phyloP scores from a whole-genome alignment of 768 basidiomycete species.

The Tremella mesenterica region DNA sequence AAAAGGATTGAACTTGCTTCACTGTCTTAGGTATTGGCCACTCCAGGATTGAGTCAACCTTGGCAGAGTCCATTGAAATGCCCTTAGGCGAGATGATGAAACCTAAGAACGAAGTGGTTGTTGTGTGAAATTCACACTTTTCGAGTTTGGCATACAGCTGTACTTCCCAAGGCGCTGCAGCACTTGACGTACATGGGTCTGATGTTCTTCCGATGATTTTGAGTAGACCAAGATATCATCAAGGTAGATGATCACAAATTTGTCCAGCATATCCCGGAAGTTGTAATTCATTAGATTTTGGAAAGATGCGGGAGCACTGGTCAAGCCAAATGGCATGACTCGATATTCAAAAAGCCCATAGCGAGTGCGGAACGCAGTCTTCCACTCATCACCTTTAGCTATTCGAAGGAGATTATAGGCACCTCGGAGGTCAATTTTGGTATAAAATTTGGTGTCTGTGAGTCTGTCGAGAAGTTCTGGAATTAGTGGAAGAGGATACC shows the following conservation, averaged over 20 bases:
- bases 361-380: too few species aligned
- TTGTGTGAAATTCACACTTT: conserved; percentile 25
- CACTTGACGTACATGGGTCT: conserved; percentile 6
- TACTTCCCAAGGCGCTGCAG: conserved; percentile 10
- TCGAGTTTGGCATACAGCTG: conserved; percentile 14
- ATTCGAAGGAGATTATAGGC: too few species aligned
- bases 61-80: conserved; percentile 46
- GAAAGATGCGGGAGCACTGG: too few species aligned
- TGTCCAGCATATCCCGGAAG: conserved; percentile 17
- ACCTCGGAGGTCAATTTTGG: conserved; percentile 45
- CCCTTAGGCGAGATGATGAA: conserved; percentile 10
- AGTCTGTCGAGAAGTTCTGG: conserved; percentile 19
- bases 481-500: conserved; percentile 26
- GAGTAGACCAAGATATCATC: conserved; percentile 31
- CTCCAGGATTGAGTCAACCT: conserved; percentile 45
- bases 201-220: conserved; percentile 22
- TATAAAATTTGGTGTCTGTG: conserved; percentile 11
- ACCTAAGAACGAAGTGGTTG: conserved; percentile 22
- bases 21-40: conserved; percentile 46
- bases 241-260: conserved; percentile 15
- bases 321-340: too few species aligned
- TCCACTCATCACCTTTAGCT: too few species aligned
- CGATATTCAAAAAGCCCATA: too few species aligned
- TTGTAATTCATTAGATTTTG: conserved; percentile 23
- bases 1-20: conserved; percentile 46